phyloP scores from a whole-genome alignment of 2,329 filamentous ascomycete species.

The Ophiostoma sp. region DNA sequence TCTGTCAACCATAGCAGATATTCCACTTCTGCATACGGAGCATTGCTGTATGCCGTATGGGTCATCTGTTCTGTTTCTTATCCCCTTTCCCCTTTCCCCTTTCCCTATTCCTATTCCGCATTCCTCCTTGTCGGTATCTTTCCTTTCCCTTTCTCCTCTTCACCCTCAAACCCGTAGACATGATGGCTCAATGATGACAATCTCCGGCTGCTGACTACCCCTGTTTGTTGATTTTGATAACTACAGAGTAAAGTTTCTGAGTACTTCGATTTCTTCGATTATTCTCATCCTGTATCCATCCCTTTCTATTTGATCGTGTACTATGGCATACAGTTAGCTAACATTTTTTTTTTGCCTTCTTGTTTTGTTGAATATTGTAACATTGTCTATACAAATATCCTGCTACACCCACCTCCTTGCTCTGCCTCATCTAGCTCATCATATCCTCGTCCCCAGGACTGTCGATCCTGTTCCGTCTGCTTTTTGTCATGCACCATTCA shows the following conservation, averaged over 20 bases:
- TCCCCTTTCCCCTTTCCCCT: no score
- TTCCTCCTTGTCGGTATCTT: no score
- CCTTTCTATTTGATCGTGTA: neutral
- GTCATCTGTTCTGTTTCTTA: neutral
- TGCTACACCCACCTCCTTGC: no score
- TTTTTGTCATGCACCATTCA: neutral
- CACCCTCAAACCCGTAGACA: no score
- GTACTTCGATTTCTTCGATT: neutral
- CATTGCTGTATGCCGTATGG: conserved; percentile 10
- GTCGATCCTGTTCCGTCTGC: neutral
- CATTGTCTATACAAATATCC: no score
- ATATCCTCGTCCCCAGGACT: neutral
- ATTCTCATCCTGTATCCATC: no score
- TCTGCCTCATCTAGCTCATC: neutral
- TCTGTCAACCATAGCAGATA: neutral
- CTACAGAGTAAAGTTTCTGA: neutral
- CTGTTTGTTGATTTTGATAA: neutral
- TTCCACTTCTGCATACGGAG: neutral
- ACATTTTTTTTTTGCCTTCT: neutral
- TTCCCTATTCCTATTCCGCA: neutral
- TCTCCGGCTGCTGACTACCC: neutral
- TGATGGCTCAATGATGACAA: neutral
- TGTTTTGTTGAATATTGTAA: neutral
- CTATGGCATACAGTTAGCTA: neutral
- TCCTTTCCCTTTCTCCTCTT: no score